Evolutionary conservation across 1,139 yeast species (phyloP).

Genomic region (Suhomyces bribrorum): DNA sequence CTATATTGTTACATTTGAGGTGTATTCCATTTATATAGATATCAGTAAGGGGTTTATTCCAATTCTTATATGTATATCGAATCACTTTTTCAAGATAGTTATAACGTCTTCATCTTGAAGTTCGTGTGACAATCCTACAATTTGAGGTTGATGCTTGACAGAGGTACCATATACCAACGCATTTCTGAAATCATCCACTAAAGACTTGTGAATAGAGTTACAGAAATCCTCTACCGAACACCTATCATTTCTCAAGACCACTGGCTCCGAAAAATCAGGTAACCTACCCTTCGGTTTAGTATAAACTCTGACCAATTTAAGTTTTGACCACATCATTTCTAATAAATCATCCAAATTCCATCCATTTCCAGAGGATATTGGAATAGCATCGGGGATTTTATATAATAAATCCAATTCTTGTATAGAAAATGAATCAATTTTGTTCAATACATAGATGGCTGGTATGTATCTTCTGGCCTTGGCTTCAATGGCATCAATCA

Average conservation of each 20-base stretch:
- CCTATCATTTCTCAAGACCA: conserved; percentile 78
- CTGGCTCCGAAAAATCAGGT: conserved; percentile 95
- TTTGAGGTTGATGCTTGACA: conserved; percentile 98
- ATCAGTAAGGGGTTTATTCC: no score
- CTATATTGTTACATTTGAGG: no score
- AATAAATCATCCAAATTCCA: conserved; percentile 96
- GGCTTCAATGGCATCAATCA: conserved; percentile 91
- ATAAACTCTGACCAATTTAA: conserved; percentile 89
- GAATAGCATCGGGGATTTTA: conserved; percentile 94
- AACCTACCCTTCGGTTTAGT: conserved; percentile 94
- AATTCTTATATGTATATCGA: no score
- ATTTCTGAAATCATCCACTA: conserved; percentile 88
- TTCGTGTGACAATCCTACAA: conserved; percentile 80
- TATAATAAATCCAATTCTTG: conserved; percentile 88
- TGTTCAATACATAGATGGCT: conserved; percentile 89
- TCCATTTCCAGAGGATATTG: conserved; percentile 91
- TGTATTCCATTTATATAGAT: no score
- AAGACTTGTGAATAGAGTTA: conserved; percentile 90
- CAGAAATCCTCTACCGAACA: conserved; percentile 94
- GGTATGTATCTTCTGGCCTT: conserved; percentile 91
- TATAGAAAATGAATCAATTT: conserved; percentile 90
- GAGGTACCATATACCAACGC: conserved; percentile 91
- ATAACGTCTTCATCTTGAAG: conserved; percentile 96
- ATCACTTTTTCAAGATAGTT: conserved; percentile 83
- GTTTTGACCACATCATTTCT: conserved; percentile 91